These are phyloP conservation scores for Talaromyces wortmannii DNA, from an alignment of 495 filamentous ascomycete genomes.

Conservation along the genomic window DNA sequence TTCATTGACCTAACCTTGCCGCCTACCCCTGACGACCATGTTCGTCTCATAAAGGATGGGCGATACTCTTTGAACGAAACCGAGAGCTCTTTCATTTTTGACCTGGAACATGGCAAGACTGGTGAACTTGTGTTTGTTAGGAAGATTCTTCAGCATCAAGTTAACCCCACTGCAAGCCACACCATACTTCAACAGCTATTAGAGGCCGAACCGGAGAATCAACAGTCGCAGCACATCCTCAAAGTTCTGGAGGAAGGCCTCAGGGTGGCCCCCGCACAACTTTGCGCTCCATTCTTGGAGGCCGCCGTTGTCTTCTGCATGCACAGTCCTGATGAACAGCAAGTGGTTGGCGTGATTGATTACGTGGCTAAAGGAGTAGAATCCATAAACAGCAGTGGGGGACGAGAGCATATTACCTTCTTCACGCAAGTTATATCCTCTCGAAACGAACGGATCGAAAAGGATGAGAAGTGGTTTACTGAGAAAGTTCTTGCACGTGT, in stretches of 20 bases:
- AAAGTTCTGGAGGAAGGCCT: slow-evolving; percentile 45
- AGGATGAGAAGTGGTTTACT: slow-evolving; percentile 27
- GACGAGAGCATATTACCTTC: slow-evolving; percentile 53
- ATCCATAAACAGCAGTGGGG: slow-evolving; percentile 48
- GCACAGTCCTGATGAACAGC: slow-evolving; percentile 23
- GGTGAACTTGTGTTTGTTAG: slow-evolving; percentile 29
- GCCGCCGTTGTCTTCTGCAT: slow-evolving; percentile 45
- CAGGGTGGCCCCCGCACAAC: slow-evolving; percentile 47
- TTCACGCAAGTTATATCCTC: slow-evolving; percentile 38
- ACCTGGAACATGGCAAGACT: slow-evolving; percentile 17
- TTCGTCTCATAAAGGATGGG: slow-evolving; percentile 19
- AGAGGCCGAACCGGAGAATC: slow-evolving; percentile 36
- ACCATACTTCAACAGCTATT: slow-evolving; percentile 35
- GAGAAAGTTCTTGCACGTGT: slow-evolving; percentile 45
- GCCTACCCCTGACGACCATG: slow-evolving; percentile 17
- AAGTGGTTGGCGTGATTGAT: slow-evolving; percentile 37
- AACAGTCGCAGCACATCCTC: slow-evolving; percentile 31
- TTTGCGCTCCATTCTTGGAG: slow-evolving; percentile 46
- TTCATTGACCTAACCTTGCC: slow-evolving; percentile 31
- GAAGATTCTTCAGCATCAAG: slow-evolving; percentile 35
- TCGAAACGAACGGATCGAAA: slow-evolving; percentile 30
- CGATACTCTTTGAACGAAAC: slow-evolving; percentile 30
- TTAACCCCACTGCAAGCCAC: slow-evolving; percentile 20
- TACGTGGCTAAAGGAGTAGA: slow-evolving; percentile 49
- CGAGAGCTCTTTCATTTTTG: slow-evolving; percentile 27